These are phyloP conservation scores for Xylaria bambusicola DNA, from an alignment of 495 filamentous ascomycete species.

Conservation along the genomic window DNA sequence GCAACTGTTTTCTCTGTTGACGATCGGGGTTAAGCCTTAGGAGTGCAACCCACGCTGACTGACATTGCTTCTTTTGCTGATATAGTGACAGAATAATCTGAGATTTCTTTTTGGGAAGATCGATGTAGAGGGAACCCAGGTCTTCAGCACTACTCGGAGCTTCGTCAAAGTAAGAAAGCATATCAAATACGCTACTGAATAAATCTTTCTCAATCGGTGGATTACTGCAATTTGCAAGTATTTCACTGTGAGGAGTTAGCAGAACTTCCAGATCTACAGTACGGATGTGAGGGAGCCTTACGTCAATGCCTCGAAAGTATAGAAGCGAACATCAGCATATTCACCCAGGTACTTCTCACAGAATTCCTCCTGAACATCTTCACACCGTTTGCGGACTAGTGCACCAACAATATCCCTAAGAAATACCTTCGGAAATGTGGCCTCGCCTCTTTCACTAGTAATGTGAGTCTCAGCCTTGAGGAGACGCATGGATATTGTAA, in stretches of 20 bases:
- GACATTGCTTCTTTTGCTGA: conserved; percentile 70
- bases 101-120: conserved; percentile 52
- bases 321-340: conserved; percentile 84
- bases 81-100: conserved; percentile 55
- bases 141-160: conserved; percentile 63
- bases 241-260: conserved; percentile 33
- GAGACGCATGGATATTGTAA: conserved; percentile 80
- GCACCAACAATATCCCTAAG: conserved; percentile 64
- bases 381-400: conserved; percentile 59
- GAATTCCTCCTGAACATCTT: conserved; percentile 67
- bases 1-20: conserved; percentile 75
- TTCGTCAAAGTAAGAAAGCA: conserved; percentile 66
- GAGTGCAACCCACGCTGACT: conserved; percentile 81
- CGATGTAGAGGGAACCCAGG: conserved; percentile 65
- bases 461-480: conserved; percentile 73
- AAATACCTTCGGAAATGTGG: conserved; percentile 62
- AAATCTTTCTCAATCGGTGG: conserved; percentile 42
- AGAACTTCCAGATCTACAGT: not conserved
- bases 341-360: conserved; percentile 72
- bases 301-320: conserved; percentile 71
- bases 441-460: conserved; percentile 59
- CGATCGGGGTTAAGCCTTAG: conserved; percentile 65
- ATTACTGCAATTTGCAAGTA: conserved; percentile 37
- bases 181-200: conserved; percentile 58
- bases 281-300: conserved; percentile 46